These are phyloP conservation scores for Brassica balearica DNA, from an alignment of 441 rosid species.

Conservation along the genomic window DNA sequence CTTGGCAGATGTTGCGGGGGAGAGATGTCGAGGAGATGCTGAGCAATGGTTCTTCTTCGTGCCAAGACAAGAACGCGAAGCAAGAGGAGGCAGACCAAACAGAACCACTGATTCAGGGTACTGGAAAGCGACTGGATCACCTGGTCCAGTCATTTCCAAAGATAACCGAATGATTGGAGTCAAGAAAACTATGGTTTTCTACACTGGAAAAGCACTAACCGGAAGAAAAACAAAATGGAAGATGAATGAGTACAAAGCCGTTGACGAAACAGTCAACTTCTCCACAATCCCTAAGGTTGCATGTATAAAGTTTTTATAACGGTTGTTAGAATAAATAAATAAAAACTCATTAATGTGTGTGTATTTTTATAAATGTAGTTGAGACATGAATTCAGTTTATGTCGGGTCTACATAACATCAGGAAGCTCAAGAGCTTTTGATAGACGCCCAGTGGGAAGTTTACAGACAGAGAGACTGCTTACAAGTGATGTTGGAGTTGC, in stretches of 20 bases:
- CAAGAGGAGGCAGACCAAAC: constrained; percentile 71
- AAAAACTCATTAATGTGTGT: not conserved
- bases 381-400: constrained; percentile 76
- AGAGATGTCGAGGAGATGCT: constrained; percentile 58
- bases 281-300: constrained; percentile 59
- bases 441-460: constrained; percentile 67
- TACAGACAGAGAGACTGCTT: constrained; percentile 39
- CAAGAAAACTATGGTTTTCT: constrained; percentile 90
- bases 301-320: not conserved
- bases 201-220: constrained; percentile 70
- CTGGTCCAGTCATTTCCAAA: constrained; percentile 65
- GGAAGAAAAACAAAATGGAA: constrained; percentile 87
- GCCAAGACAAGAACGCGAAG: constrained; percentile 77
- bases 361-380: constrained; percentile 48
- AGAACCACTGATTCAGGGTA: constrained; percentile 72
- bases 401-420: constrained; percentile 71
- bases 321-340: not conserved
- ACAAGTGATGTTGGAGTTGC: constrained; percentile 36
- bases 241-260: constrained; percentile 82
- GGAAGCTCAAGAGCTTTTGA: constrained; percentile 78
- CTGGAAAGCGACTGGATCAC: constrained; percentile 93
- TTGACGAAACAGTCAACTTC: constrained; percentile 48
- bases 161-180: constrained; percentile 62
- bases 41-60: constrained; percentile 94
- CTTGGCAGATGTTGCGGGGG: constrained; percentile 65